Base-by-base conservation (phyloP, 2,329 filamentous ascomycete genomes). In the Penicillium sp. region DNA sequence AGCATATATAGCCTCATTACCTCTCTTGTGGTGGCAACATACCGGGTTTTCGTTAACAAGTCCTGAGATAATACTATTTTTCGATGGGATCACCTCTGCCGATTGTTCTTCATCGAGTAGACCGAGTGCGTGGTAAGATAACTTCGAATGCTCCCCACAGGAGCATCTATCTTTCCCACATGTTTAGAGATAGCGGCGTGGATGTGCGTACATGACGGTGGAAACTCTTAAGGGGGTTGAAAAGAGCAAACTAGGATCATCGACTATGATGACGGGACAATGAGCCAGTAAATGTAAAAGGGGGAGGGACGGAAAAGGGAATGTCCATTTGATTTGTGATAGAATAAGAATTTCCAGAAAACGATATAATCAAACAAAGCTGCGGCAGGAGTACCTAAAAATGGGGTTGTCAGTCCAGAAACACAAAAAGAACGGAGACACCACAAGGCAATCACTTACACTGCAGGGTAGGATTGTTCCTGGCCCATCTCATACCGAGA, bases 381-480 rank as follows among this genome's bases (percentile, higher is more conserved):
- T 73, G 53, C 74, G 73, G 61, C 73, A 75, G 31, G 73, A 67
- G 54, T 76, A 76, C 53, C 73, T 75, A 49, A 32, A 12, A 40
- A 40, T 23, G 20, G 35, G 8, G 27, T 59, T 49, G 60, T 51
- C 25, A 49, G 42, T 47, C 53, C 32, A 13, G 56, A n/a, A 5
- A 29, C 20, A 40, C n/a, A 10, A n/a, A 6, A 15, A n/a, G 23
- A 27, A 24, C 37, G 10, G 9, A 35, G 7, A 18, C 9, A 35
- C 18, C 13, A 10, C 6, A 2, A 12, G 15, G 15, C 12, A 24
- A 38, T 39, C 25, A 83, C 86, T 72, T 74, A 89, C 87, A 77
- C 70, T 44, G 80, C 78, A 29, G 80, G 75, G 72, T 95, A 96
- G 52, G 86, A 80, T 65, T 86, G 80, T 66, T 91, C 69, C 28